Conservation (phyloP, 2,329 filamentous ascomycete genomes). For the Penicillium psychrosexuale region DNA sequence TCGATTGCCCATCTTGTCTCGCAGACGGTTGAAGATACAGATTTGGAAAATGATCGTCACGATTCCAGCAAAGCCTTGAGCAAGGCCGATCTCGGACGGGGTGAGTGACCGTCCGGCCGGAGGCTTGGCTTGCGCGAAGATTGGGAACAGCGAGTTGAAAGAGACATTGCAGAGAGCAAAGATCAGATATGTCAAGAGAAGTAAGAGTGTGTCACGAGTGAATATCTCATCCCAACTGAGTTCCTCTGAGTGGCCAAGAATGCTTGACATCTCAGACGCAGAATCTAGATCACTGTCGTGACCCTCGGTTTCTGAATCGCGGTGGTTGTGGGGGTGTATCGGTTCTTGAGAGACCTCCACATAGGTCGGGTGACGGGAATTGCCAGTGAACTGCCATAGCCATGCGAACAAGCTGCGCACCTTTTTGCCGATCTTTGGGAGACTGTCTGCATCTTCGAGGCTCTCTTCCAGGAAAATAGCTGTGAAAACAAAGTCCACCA, state of each 20-base stretch:
- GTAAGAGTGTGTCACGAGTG: slow-evolving; percentile 75
- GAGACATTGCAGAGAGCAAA: slow-evolving; percentile 94
- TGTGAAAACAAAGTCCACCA: slow-evolving; percentile 69
- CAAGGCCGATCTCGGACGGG: slow-evolving; percentile 79
- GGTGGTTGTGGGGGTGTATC: slow-evolving; percentile 30
- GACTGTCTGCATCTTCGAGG: slow-evolving; percentile 61
- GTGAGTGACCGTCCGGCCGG: slow-evolving; percentile 74
- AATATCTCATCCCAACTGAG: slow-evolving; percentile 61
- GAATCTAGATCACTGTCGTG: slow-evolving; percentile 46
- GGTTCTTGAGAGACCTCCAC: slow-evolving; percentile 39
- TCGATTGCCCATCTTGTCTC: slow-evolving; percentile 78
- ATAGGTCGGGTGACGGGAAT: slow-evolving; percentile 57
- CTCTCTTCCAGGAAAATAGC: slow-evolving; percentile 86
- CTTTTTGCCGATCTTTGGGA: slow-evolving; percentile 60
- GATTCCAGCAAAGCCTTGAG: slow-evolving; percentile 76
- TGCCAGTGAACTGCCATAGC: slow-evolving; percentile 66
- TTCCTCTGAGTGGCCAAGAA: slow-evolving; percentile 45
- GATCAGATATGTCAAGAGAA: slow-evolving; percentile 82
- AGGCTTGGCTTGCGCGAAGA: slow-evolving; percentile 73
- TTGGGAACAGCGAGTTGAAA: slow-evolving; percentile 92
- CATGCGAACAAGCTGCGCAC: slow-evolving; percentile 62
- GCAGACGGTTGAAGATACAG: slow-evolving; percentile 74
- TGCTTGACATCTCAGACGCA: slow-evolving; percentile 41
- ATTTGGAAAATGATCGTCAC: slow-evolving; percentile 90
- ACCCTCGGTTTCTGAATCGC: slow-evolving; percentile 29